A percentile compares a stretch with the other conserved stretches of the same genome.
phyloP scores from a whole-genome alignment of 768 basidiomycete genomes.

The Auriculariales sp. region DNA sequence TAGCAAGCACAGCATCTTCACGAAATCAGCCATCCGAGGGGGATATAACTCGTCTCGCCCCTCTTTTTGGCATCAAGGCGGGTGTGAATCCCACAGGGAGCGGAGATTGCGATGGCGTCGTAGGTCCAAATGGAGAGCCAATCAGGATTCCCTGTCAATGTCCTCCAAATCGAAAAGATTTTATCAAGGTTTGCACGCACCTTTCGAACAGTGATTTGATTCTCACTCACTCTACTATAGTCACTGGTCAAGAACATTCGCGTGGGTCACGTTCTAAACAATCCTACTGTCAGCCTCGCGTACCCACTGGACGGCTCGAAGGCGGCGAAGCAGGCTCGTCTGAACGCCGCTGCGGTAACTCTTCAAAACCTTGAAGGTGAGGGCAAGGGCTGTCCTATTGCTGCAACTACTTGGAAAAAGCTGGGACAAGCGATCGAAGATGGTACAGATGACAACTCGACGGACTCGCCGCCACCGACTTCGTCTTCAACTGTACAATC shows the following conservation, averaged over 20 bases:
- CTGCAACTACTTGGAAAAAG: slow-evolving; percentile 10
- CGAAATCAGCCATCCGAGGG: no score
- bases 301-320: slow-evolving; percentile 13
- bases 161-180: slow-evolving; percentile 39
- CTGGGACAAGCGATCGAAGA: slow-evolving; percentile 4
- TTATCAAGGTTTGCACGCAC: no score
- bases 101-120: no score
- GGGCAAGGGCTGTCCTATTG: slow-evolving; percentile 14
- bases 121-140: no score
- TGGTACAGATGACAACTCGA: not conserved
- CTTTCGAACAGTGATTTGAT: no score
- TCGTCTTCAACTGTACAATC: not conserved
- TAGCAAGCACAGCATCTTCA: no score
- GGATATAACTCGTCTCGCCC: no score
- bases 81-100: no score
- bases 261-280: slow-evolving; percentile 15
- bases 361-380: slow-evolving; percentile 18
- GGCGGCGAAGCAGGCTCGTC: slow-evolving; percentile 9
- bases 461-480: not conserved
- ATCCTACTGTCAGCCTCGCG: slow-evolving; percentile 12
- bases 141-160: slow-evolving; percentile 45
- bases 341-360: slow-evolving; percentile 12
- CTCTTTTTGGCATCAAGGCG: no score
- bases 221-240: no score
- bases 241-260: slow-evolving; percentile 24